Conservation (phyloP, 371 early-diverging fungal species). For the Mucor indicus region DNA sequence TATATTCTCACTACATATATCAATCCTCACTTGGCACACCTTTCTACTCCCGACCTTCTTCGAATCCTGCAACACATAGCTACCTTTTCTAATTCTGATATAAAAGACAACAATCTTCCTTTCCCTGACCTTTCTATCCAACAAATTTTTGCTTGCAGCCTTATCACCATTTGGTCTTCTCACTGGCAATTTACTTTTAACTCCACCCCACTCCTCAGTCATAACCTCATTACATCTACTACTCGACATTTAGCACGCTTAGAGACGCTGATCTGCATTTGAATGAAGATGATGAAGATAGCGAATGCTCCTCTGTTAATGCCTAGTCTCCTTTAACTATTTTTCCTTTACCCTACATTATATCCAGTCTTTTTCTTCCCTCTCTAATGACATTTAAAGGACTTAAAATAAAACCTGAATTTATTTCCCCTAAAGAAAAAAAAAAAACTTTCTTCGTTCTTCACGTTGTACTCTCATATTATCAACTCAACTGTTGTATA, state of each 20-base stretch:
- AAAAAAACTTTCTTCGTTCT: too few species aligned
- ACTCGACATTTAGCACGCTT: not conserved
- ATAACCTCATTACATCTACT: constrained; percentile 2
- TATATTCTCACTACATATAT: not conserved
- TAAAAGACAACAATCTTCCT: too few species aligned
- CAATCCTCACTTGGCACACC: not conserved
- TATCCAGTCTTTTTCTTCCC: constrained; percentile 6
- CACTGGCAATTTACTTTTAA: not conserved
- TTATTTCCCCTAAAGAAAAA: too few species aligned
- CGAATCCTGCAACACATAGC: not conserved
- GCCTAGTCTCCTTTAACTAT: not conserved
- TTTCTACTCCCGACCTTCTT: not conserved
- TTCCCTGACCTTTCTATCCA: not conserved
- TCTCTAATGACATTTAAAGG: constrained; percentile 8
- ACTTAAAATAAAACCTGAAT: constrained; percentile 6
- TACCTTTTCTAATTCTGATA: not conserved
- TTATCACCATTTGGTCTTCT: not conserved
- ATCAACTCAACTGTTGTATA: too few species aligned
- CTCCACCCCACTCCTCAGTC: not conserved
- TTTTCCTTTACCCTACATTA: not conserved
- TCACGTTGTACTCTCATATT: too few species aligned
- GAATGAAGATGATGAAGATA: too few species aligned
- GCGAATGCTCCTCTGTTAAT: too few species aligned
- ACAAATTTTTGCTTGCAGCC: constrained; percentile 2
- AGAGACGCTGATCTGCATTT: constrained; percentile 2